Percentiles rank a stretch among this genome's conserved stretches.
These are phyloP conservation scores for Monosporascus sp. DNA, from an alignment of 2,329 filamentous ascomycete species.

Conservation along the genomic window DNA sequence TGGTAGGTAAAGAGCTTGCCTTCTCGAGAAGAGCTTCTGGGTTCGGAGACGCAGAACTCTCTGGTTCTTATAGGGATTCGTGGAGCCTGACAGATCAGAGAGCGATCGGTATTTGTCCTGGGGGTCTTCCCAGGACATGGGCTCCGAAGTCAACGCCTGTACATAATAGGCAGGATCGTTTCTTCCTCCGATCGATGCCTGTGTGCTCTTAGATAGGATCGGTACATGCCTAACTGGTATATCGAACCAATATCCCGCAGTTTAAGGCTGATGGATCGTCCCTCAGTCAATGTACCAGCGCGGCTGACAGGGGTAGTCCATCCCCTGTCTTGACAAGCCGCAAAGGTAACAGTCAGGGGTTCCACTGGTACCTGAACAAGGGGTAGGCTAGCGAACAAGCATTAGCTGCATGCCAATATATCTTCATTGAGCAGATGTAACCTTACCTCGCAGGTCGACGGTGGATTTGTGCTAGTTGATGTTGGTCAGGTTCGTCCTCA, in stretches of 20 bases:
- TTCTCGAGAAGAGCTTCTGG: background rate
- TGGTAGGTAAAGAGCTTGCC: background rate
- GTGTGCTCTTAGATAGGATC: background rate
- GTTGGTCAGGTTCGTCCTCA: too few species aligned
- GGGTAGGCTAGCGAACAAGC: background rate
- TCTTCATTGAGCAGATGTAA: background rate
- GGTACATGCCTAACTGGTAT: background rate
- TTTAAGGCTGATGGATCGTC: background rate
- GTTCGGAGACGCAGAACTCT: background rate
- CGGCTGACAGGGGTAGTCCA: background rate
- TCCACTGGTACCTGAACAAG: background rate
- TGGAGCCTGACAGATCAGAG: background rate
- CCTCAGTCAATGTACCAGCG: background rate
- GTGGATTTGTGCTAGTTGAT: background rate
- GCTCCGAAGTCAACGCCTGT: background rate
- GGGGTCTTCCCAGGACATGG: background rate
- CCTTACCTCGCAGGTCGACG: background rate
- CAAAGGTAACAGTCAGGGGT: background rate
- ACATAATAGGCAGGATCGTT: background rate
- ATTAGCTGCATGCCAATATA: background rate
- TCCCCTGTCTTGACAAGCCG: background rate
- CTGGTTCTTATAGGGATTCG: background rate
- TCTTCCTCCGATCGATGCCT: background rate
- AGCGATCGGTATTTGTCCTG: conserved; percentile 19
- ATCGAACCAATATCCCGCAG: background rate